Conservation (phyloP, 352 stramenopile species). For the Pythium graminicola region DNA sequence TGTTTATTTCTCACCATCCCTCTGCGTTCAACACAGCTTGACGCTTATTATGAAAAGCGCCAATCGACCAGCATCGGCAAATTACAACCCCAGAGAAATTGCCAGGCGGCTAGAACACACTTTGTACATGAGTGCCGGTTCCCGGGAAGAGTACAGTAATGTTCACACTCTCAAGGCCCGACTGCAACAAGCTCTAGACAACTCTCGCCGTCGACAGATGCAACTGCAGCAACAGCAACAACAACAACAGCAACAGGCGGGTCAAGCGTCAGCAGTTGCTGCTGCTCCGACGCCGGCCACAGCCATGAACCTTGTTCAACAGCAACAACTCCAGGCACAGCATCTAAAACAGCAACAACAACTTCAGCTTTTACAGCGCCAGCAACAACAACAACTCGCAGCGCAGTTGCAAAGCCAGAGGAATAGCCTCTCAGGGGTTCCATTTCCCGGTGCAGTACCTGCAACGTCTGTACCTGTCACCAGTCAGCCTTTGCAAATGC, state of each 20-base stretch:
- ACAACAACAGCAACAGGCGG: conserved; percentile 23
- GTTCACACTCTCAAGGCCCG: conserved; percentile 79
- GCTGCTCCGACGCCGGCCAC: conserved; percentile 1
- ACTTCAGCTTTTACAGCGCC: conserved; percentile 28
- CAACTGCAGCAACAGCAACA: conserved; percentile 55
- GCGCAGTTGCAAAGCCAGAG: conserved; percentile 65
- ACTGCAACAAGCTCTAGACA: conserved; percentile 80
- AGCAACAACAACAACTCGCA: conserved; percentile 66
- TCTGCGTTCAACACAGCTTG: conserved; percentile 35
- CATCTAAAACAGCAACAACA: conserved; percentile 24
- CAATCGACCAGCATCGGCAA: conserved; percentile 78
- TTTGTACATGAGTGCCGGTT: conserved; percentile 80
- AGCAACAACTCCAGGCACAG: conserved; percentile 24
- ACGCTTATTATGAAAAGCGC: conserved; percentile 88
- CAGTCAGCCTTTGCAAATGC: conserved; percentile 45
- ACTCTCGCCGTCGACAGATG: conserved; percentile 72
- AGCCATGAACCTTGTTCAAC: conserved; percentile 17
- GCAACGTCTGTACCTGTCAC: conserved; percentile 18
- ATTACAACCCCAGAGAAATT: conserved; percentile 87
- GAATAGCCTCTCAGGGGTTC: conserved; percentile 54
- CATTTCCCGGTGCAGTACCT: conserved; percentile 36
- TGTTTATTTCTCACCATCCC: no score
- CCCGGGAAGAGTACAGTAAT: conserved; percentile 83
- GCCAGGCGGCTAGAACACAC: conserved; percentile 77
- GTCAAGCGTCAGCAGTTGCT: not conserved